Evolutionary conservation across 495 filamentous ascomycete genomes (phyloP).

Genomic region (Penicillium maclennaniae): DNA sequence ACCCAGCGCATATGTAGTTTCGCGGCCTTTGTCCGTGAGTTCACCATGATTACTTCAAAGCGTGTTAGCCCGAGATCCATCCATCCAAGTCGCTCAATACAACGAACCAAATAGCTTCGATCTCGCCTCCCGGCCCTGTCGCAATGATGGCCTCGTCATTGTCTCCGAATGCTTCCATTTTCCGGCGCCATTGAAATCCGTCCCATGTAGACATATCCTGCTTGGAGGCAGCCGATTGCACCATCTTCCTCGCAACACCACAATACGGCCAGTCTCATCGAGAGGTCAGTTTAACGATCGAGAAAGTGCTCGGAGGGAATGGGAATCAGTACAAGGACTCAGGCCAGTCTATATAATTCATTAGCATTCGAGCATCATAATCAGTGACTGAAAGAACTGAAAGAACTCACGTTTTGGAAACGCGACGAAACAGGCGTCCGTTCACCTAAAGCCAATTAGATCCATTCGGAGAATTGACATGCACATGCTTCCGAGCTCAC

Average conservation of each 20-base stretch:
- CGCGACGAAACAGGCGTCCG: constrained; percentile 80
- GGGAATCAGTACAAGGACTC: constrained; percentile 51
- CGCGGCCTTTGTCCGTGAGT: constrained; percentile 80
- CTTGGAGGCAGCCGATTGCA: constrained; percentile 61
- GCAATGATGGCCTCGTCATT: constrained; percentile 68
- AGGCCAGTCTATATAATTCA: constrained; percentile 60
- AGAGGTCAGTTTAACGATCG: constrained; percentile 12
- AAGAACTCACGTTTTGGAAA: constrained; percentile 68
- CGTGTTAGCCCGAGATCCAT: constrained; percentile 9
- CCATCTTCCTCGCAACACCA: constrained; percentile 65
- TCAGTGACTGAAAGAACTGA: background rate
- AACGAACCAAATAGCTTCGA: constrained; percentile 69
- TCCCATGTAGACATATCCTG: constrained; percentile 58
- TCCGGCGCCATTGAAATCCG: constrained; percentile 69
- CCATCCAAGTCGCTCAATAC: background rate
- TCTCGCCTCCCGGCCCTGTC: constrained; percentile 59
- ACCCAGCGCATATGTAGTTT: constrained; percentile 80
- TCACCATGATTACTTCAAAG: constrained; percentile 66
- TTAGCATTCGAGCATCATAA: constrained; percentile 19
- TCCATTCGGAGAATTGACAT: background rate
- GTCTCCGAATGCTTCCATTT: constrained; percentile 73
- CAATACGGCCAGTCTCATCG: constrained; percentile 86
- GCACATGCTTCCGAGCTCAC: constrained; percentile 31
- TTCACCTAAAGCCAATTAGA: constrained; percentile 52
- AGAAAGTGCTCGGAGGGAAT: background rate